Percentiles rank a stretch among this genome's conserved stretches.
These are phyloP conservation scores for Corinectria fuckeliana DNA, from an alignment of 2,329 filamentous ascomycete genomes.

Conservation along the genomic window DNA sequence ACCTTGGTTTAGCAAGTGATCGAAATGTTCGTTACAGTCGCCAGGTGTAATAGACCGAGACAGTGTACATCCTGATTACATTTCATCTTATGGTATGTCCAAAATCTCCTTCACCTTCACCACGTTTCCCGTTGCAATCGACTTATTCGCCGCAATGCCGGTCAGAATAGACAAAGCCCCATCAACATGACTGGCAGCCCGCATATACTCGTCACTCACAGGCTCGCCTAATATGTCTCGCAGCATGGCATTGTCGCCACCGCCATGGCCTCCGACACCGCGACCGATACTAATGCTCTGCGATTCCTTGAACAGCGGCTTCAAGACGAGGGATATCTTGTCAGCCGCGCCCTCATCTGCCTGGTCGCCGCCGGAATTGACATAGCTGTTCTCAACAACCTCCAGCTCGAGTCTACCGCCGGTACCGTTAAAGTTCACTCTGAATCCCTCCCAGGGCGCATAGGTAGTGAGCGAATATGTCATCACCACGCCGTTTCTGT, in stretches of 20 bases:
- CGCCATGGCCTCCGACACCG: slow-evolving; percentile 63
- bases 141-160: slow-evolving; percentile 64
- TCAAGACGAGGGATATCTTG: slow-evolving; percentile 50
- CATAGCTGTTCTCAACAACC: slow-evolving; percentile 67
- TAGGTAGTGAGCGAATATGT: slow-evolving; percentile 67
- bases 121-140: slow-evolving; percentile 62
- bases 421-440: slow-evolving; percentile 64
- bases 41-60: no score
- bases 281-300: slow-evolving; percentile 59
- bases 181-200: slow-evolving; percentile 64
- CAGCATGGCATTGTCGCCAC: slow-evolving; percentile 63
- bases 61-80: no score
- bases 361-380: slow-evolving; percentile 66
- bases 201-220: slow-evolving; percentile 56
- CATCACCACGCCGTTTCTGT: slow-evolving; percentile 61
- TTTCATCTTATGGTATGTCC: slow-evolving; percentile 10
- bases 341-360: slow-evolving; percentile 60
- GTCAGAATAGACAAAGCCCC: slow-evolving; percentile 65
- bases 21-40: no score
- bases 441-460: slow-evolving; percentile 67
- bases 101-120: slow-evolving; percentile 62
- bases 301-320: slow-evolving; percentile 64
- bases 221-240: slow-evolving; percentile 63
- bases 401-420: slow-evolving; percentile 65
- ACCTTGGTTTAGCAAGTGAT: no score